These are phyloP conservation scores for Pyrenochaeta sp. DNA, from an alignment of 2,329 filamentous ascomycete species.

Conservation along the genomic window DNA sequence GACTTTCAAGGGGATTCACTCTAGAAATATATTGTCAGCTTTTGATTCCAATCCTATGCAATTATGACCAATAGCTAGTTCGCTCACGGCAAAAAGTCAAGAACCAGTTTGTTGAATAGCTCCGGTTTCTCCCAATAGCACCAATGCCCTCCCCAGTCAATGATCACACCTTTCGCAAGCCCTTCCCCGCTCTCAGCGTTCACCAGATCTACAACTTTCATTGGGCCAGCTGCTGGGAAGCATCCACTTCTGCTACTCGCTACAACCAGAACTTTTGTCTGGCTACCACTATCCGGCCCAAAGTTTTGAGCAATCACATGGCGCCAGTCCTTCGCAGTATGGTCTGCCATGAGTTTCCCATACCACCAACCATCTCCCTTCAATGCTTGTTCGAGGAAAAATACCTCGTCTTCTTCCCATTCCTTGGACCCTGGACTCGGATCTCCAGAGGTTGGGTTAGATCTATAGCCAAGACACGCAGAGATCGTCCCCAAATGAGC, in stretches of 20 bases:
- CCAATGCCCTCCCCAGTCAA: constrained; percentile 42
- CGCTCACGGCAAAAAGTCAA: constrained; percentile 15
- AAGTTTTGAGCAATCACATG: constrained; percentile 28
- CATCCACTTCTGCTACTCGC: constrained; percentile 38
- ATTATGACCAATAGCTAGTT: too few species aligned
- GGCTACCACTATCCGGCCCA: constrained; percentile 19
- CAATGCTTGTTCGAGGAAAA: constrained; percentile 32
- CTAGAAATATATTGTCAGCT: too few species aligned
- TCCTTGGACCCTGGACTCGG: constrained; percentile 9
- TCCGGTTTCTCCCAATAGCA: constrained; percentile 41
- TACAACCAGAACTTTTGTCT: constrained; percentile 29
- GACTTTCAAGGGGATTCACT: too few species aligned
- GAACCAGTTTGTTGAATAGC: constrained; percentile 27
- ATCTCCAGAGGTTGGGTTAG: constrained; percentile 23
- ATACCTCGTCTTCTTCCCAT: constrained; percentile 31
- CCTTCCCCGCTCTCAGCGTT: constrained; percentile 17
- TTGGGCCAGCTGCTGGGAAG: constrained; percentile 32
- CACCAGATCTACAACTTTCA: constrained; percentile 30
- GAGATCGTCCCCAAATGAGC: constrained; percentile 31
- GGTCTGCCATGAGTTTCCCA: constrained; percentile 40
- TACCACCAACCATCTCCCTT: constrained; percentile 37
- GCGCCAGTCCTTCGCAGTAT: constrained; percentile 38
- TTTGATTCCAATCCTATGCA: too few species aligned
- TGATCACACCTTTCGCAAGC: constrained; percentile 21
- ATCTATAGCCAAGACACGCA: constrained; percentile 33